Evolutionary conservation across 768 basidiomycete species (phyloP), one percentile per base, ranked within the genome.

Genomic region (Gautieria morchelliformis): DNA sequence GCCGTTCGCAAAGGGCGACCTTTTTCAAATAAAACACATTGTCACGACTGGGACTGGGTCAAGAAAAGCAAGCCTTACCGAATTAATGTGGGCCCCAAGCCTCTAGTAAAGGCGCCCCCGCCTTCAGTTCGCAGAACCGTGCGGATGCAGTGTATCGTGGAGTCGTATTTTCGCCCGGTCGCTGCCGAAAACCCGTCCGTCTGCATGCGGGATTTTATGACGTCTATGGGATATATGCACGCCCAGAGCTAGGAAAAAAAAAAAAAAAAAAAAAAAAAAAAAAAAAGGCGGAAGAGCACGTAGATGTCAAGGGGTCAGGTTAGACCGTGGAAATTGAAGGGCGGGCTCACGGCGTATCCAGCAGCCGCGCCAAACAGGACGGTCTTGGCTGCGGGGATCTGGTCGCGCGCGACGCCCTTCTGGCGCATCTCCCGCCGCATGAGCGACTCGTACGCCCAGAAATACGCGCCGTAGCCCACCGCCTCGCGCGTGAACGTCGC

Each of bases 171-270:
- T 63, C 85, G 85, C 30, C 87, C 85, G 44, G 83, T 84, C 15
- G 83, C 74, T 3, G 82, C 71, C 11, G 81, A 76, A 69, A 93
- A 93, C 0, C 85, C 89, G 66, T 97, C 95, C 0, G 94, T 96
- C 71, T 98, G 95, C 78, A 97, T 88, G 53, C 93, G 83, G 27
- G 91, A 92, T 68, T 98, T 98, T 66, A 97, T 83, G 80, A 96
- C 90, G 70, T 96, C 93, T 69, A 94, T 87, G 15, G 93, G 93
- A 74, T 95, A 95, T 74, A 93, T 93, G 10, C 91, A 74, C n/a
- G 81, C 85, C 90, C 90, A 93, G 30, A 93, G 75, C 89, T 91
- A 58, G 35, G 53, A 30, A 2, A 41, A 61, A 32, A 49, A 46
- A 47, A 61, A 56, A 55, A 46, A 51, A 8, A 15, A 20, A 41